Percentiles rank a stretch among this genome's conserved stretches.
These are phyloP conservation scores for Rhododendron henanense DNA, from an alignment of 148 eudicot genomes.

Conservation along the genomic window DNA sequence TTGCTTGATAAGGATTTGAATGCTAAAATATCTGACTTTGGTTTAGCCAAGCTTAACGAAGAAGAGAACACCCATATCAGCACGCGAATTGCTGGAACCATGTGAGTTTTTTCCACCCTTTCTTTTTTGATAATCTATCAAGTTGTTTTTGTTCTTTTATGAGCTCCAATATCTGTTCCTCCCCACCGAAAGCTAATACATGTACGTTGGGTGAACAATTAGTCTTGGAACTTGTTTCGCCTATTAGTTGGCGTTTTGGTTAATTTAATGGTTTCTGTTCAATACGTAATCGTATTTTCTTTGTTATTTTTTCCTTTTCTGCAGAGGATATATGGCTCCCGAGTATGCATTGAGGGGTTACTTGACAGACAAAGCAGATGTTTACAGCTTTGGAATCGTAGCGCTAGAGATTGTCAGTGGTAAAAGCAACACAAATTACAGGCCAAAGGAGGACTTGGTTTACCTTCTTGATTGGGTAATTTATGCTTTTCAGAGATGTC, in stretches of 20 bases:
- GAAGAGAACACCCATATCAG: constrained; percentile 38
- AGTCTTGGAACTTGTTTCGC: not conserved
- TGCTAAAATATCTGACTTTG: constrained; percentile 38
- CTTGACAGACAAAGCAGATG: constrained; percentile 60
- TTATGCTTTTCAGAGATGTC: not conserved
- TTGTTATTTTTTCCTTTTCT: not conserved
- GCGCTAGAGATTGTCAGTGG: constrained; percentile 56
- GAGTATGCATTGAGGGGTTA: constrained; percentile 66
- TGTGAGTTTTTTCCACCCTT: constrained; percentile 20
- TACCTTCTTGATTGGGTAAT: constrained; percentile 69
- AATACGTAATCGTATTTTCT: not conserved
- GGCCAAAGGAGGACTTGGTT: constrained; percentile 54
- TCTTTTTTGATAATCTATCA: not conserved
- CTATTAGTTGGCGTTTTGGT: not conserved
- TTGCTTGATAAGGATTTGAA: constrained; percentile 29
- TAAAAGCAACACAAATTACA: constrained; percentile 50
- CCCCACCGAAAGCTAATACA: not conserved
- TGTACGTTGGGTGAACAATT: not conserved
- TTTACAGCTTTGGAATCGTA: constrained; percentile 58
- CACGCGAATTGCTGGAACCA: constrained; percentile 37
- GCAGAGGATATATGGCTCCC: constrained; percentile 64
- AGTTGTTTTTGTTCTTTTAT: not conserved
- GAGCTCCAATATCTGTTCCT: not conserved
- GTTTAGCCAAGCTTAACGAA: constrained; percentile 35
- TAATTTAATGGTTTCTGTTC: not conserved